A percentile compares a stretch with the other conserved stretches of the same genome.
Conservation (phyloP, 2,329 filamentous ascomycete species). For the Mycogone perniciosa region DNA sequence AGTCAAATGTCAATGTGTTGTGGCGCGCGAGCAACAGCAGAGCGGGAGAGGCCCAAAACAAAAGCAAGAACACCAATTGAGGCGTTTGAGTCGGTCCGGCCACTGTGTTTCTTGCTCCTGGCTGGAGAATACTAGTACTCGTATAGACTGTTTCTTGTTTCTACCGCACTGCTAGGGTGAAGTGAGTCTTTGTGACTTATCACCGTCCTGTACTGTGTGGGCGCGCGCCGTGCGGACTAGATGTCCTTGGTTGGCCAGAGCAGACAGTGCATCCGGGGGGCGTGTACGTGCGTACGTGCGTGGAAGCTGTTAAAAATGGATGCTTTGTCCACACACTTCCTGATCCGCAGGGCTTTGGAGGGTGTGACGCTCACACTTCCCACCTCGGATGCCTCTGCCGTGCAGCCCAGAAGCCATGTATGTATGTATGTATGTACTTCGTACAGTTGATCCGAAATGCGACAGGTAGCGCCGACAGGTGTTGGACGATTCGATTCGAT, state of each 20-base stretch:
- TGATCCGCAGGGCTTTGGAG: no score
- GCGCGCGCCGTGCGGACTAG: not conserved
- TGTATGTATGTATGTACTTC: no score
- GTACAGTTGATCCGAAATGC: not conserved
- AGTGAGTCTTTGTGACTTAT: constrained; percentile 5
- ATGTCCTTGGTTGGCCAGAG: not conserved
- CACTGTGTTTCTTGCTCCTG: not conserved
- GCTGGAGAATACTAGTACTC: not conserved
- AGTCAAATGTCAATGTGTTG: constrained; percentile 3
- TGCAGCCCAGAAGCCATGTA: no score
- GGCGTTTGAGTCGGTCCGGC: not conserved
- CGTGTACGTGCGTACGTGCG: not conserved
- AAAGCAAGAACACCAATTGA: not conserved
- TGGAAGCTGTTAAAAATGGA: no score
- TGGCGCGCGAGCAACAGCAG: constrained; percentile 4
- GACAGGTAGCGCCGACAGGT: constrained; percentile 1
- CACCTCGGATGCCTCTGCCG: not conserved
- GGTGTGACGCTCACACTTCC: not conserved
- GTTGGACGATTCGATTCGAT: not conserved
- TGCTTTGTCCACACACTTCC: no score
- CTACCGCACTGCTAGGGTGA: not conserved
- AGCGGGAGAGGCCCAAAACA: constrained; percentile 5
- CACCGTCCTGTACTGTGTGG: constrained; percentile 4
- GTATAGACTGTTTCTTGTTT: constrained; percentile 3
- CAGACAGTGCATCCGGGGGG: not conserved